Evolutionary conservation across 2,329 filamentous ascomycete species (phyloP).

Genomic region (Colletotrichum australisinense): DNA sequence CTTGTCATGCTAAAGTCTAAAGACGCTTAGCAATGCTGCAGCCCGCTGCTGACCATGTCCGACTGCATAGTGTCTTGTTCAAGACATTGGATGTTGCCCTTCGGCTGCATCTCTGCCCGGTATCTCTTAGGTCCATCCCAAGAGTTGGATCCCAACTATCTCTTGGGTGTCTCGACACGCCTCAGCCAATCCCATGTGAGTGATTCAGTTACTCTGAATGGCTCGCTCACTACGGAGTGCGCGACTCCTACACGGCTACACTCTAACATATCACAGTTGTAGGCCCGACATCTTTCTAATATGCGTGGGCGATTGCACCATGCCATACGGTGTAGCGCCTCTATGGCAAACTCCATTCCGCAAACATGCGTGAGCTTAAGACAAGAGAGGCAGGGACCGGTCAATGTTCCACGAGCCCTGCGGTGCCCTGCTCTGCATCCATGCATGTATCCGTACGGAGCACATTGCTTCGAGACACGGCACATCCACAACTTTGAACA

Average conservation of each 20-base stretch:
- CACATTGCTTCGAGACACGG: background rate
- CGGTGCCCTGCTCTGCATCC: background rate
- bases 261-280: background rate
- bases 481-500: background rate
- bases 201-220: background rate
- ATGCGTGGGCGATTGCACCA: background rate
- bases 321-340: background rate
- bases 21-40: background rate
- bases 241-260: background rate
- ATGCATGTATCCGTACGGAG: background rate
- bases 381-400: background rate
- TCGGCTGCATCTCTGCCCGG: background rate
- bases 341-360: background rate
- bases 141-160: background rate
- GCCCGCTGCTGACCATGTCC: background rate
- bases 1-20: background rate
- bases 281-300: background rate
- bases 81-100: background rate
- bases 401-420: background rate
- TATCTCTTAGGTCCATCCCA: background rate
- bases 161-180: background rate
- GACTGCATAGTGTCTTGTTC: background rate
- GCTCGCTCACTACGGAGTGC: background rate
- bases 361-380: constrained; percentile 4
- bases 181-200: background rate